These are phyloP conservation scores for Rhizopus sp. DNA, from an alignment of 371 early-diverging fungal species.

Conservation along the genomic window DNA sequence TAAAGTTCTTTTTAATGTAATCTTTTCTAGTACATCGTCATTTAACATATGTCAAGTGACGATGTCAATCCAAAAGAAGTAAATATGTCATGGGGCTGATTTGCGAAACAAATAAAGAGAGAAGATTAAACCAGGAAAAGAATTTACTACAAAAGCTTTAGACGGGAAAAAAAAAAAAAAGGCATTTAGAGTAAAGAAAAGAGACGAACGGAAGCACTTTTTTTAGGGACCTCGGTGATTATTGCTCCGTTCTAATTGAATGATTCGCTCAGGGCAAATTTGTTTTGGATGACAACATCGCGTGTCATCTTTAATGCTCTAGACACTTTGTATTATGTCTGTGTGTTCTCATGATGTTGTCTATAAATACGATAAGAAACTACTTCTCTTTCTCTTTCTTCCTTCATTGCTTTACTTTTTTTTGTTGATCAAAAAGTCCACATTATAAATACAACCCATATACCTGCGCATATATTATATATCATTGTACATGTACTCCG, in stretches of 20 bases:
- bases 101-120: too few species aligned
- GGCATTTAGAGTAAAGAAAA: too few species aligned
- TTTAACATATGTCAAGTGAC: too few species aligned
- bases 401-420: neutral
- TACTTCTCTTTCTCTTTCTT: neutral
- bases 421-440: neutral
- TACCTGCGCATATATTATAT: neutral
- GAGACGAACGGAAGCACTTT: too few species aligned
- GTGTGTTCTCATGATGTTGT: neutral
- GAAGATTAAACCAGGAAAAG: too few species aligned
- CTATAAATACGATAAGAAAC: neutral
- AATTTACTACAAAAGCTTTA: too few species aligned
- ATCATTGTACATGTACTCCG: constrained; percentile 13
- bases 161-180: too few species aligned
- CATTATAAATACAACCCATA: too few species aligned
- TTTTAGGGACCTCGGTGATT: neutral
- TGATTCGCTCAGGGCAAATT: neutral
- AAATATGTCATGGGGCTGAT: too few species aligned
- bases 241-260: neutral
- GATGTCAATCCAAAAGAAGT: too few species aligned
- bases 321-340: neutral
- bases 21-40: too few species aligned
- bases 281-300: neutral
- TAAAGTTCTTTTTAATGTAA: too few species aligned
- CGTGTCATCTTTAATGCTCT: neutral